Evolutionary conservation across 495 filamentous ascomycete species (phyloP).

Genomic region (Penicillium bialowiezense): DNA sequence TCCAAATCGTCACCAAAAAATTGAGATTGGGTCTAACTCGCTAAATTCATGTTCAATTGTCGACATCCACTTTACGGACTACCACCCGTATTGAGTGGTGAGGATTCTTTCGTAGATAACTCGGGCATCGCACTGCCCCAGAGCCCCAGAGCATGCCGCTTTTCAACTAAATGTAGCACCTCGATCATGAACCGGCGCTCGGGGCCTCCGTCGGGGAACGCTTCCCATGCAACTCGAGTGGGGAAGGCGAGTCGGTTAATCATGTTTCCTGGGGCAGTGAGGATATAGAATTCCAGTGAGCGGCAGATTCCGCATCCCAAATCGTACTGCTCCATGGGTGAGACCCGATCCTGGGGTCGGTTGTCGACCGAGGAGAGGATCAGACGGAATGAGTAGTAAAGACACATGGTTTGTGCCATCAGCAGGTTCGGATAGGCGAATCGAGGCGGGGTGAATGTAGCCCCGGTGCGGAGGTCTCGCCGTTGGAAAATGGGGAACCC

Average conservation of each 20-base stretch:
- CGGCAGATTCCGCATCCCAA: constrained; percentile 43
- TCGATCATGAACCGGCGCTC: constrained; percentile 39
- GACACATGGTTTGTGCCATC: constrained; percentile 43
- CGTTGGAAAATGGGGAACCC: constrained; percentile 40
- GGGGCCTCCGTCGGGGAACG: constrained; percentile 33
- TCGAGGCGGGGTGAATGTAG: constrained; percentile 31
- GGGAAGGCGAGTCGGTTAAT: constrained; percentile 47
- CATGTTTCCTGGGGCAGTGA: constrained; percentile 42
- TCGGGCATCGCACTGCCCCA: constrained; percentile 45
- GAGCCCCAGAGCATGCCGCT: constrained; percentile 36
- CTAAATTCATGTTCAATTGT: not conserved
- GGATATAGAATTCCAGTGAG: constrained; percentile 41
- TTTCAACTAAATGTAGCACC: constrained; percentile 40
- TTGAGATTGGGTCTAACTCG: not conserved
- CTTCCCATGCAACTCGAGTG: constrained; percentile 44
- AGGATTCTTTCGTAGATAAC: constrained; percentile 29
- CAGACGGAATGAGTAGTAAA: constrained; percentile 37
- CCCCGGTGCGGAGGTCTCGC: constrained; percentile 39
- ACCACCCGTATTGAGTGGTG: constrained; percentile 16
- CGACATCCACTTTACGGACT: not conserved
- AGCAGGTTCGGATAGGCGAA: constrained; percentile 40
- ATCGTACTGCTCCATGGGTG: constrained; percentile 35
- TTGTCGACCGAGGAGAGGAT: constrained; percentile 40
- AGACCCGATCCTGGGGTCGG: constrained; percentile 31
- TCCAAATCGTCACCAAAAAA: not conserved